Evolutionary conservation across 2,329 filamentous ascomycete species (phyloP), one percentile per base, ranked within the genome.

Genomic region (Colletotrichum echinochloae): DNA sequence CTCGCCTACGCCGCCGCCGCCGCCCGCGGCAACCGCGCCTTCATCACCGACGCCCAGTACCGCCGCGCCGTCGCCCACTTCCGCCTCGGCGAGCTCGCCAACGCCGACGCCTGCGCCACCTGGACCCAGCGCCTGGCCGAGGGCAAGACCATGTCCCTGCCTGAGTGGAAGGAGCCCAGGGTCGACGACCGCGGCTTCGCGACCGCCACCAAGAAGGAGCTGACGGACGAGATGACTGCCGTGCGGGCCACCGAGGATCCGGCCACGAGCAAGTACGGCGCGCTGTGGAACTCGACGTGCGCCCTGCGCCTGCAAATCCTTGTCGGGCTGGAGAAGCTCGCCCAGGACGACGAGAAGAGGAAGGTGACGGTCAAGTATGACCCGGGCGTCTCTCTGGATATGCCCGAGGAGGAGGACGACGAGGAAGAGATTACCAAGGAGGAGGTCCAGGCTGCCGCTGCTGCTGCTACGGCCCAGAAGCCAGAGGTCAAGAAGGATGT

Each of bases 41-140:
- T 92, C 37, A 94, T 98, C 79, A 86, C 90, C 55, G 89, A 94
- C n/a, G 91, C 93, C 1, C 94, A 98, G 76, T 89, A 96, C 76
- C 90, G 95, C 74, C 89, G 95, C 46, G 92, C 89, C 6, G 89
- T 97, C 16, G 88, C 92, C 14, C 85, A 95, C 33, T 92, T 90
- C 79, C 88, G 90, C 59, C 83, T 94, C 49, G 89, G 88, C 41
- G 86, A 89, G 63, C 94, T 90, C 75, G 94, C 91, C 4, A 92
- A 98, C 80, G 91, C 94, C 0, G 87, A 91, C 69, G 88, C 90
- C 74, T 89, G 95, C 73, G 89, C 95, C 26, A 83, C 84, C 23
- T 91, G 89, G 85, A 82, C 85, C 39, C 83, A 85, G 79, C 76
- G 79, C 44, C 77, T 86, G 5, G 65, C 78, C 6, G 80, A 82